Conservation (phyloP, 331 rosid genomes). For the Malus hybrid region DNA sequence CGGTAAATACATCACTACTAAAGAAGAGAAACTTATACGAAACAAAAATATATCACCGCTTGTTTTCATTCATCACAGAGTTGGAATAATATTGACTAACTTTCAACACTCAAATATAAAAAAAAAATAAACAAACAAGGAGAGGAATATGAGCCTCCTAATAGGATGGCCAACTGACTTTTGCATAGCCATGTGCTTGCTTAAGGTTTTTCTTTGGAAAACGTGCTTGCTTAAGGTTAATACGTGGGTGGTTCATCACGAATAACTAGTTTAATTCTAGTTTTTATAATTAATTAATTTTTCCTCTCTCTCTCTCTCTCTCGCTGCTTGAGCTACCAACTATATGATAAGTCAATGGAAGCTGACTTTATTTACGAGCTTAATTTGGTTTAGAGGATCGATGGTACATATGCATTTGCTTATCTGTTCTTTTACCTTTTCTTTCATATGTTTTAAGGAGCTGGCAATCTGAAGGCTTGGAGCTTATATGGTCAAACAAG, state of each 20-base stretch:
- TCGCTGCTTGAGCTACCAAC: background rate
- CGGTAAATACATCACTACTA: too few relatives aligned
- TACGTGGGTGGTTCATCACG: background rate
- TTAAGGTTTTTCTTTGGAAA: background rate
- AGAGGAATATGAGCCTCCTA: background rate
- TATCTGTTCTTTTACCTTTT: background rate
- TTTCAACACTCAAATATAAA: background rate
- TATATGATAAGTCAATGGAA: background rate
- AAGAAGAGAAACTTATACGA: too few relatives aligned
- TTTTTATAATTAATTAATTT: background rate
- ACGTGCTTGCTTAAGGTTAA: constrained; percentile 6
- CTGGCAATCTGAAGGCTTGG: background rate
- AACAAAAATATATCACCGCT: too few relatives aligned
- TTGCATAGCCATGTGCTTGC: constrained; percentile 17
- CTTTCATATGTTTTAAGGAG: background rate
- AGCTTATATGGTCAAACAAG: background rate
- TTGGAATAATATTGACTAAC: background rate
- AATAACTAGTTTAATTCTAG: background rate
- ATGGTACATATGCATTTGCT: background rate
- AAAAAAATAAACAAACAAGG: background rate
- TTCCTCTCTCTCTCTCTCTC: background rate
- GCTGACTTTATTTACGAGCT: background rate
- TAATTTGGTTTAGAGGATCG: background rate
- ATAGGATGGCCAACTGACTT: constrained; percentile 8
- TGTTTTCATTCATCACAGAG: too few relatives aligned